Percentiles rank a stretch among this genome's conserved stretches.
Conservation (phyloP, 202 grass and related monocot species). For the Brachypodium distachyon region DNA sequence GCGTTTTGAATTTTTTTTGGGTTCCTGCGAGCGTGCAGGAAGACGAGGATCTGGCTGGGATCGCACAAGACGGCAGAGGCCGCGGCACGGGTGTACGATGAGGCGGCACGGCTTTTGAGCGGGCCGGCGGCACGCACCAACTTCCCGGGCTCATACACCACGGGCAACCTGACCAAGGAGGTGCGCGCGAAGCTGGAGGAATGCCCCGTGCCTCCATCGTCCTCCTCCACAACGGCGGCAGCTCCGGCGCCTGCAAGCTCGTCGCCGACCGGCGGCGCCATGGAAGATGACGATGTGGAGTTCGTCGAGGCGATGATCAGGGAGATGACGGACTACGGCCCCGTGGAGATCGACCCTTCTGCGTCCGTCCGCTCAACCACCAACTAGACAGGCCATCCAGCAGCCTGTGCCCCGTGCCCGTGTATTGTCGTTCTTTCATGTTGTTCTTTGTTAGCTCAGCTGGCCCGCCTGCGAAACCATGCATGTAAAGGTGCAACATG, state of each 20-base stretch:
- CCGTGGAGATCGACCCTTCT: constrained; percentile 62
- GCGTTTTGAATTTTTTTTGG: not conserved
- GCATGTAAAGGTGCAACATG: too few species aligned
- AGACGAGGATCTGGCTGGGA: constrained; percentile 94
- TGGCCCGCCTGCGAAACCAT: too few species aligned
- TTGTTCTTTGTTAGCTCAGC: too few species aligned
- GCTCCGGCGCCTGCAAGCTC: too few species aligned
- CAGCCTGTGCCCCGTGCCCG: not conserved
- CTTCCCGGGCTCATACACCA: too few species aligned
- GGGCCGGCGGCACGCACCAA: constrained; percentile 59
- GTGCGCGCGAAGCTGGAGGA: constrained; percentile 82
- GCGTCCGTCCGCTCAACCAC: constrained; percentile 27
- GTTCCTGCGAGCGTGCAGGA: constrained; percentile 41
- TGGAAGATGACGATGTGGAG: constrained; percentile 11
- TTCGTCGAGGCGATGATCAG: constrained; percentile 75
- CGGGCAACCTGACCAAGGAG: constrained; percentile 39
- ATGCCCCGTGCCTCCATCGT: constrained; percentile 14
- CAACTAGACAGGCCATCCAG: too few species aligned
- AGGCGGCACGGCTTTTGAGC: constrained; percentile 82
- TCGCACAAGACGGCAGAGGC: constrained; percentile 79
- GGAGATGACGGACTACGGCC: constrained; percentile 75
- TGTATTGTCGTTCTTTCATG: too few species aligned
- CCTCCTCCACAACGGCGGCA: not conserved
- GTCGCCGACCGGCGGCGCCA: not conserved
- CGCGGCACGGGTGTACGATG: constrained; percentile 75